These are phyloP conservation scores for Pseudogymnoascus sp. DNA, from an alignment of 2,329 filamentous ascomycete genomes.

Conservation along the genomic window DNA sequence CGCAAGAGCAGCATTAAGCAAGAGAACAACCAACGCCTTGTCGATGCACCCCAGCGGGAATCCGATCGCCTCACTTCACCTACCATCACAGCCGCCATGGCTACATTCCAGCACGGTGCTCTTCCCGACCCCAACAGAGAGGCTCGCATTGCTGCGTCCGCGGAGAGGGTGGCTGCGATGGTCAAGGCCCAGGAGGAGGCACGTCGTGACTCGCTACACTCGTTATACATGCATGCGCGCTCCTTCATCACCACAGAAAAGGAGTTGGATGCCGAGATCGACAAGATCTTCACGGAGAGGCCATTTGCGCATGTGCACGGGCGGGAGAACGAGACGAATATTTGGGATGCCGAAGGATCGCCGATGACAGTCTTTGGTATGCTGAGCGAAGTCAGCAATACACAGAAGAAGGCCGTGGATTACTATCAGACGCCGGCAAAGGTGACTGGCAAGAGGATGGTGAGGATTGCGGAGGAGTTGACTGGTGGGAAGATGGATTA, in stretches of 20 bases:
- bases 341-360: conserved; percentile 22
- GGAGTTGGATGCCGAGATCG: conserved; percentile 66
- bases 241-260: conserved; percentile 77
- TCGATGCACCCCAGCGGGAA: conserved; percentile 58
- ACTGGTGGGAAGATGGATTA: conserved; percentile 55
- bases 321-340: conserved; percentile 16
- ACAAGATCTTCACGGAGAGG: conserved; percentile 60
- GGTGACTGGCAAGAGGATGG: conserved; percentile 48
- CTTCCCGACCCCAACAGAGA: conserved; percentile 56
- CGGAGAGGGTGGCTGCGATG: conserved; percentile 34
- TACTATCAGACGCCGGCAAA: conserved; percentile 21
- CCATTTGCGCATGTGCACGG: conserved; percentile 11
- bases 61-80: conserved; percentile 70
- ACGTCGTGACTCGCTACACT: conserved; percentile 65
- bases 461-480: conserved; percentile 56
- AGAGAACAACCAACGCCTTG: conserved; percentile 35
- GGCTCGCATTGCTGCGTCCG: conserved; percentile 39
- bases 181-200: conserved; percentile 45
- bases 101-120: conserved; percentile 39
- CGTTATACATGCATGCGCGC: conserved; percentile 81
- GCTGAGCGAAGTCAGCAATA: conserved; percentile 29
- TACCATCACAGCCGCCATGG: conserved; percentile 48
- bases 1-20: conserved; percentile 39
- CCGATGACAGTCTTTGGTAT: conserved; percentile 42
- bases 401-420: conserved; percentile 27